phyloP scores from a whole-genome alignment of 2,329 filamentous ascomycete species.

The Fusarium fracticaudum region DNA sequence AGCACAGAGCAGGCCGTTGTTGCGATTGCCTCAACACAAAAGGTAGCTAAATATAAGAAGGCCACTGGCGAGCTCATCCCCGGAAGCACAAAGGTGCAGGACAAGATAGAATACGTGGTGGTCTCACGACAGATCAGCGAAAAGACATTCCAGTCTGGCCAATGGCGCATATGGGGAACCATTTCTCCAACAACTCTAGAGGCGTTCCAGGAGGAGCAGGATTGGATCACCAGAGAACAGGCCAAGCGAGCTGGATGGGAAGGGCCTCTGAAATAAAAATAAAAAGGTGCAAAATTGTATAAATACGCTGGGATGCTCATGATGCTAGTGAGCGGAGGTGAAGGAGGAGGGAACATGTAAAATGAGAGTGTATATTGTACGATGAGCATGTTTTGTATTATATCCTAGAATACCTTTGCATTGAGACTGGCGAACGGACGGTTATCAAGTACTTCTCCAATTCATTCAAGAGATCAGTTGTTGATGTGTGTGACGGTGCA shows the following conservation, averaged over 20 bases:
- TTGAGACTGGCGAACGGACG: constrained; percentile 35
- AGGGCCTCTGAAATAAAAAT: constrained; percentile 27
- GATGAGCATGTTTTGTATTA: constrained; percentile 44
- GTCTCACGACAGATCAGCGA: constrained; percentile 60
- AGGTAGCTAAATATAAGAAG: constrained; percentile 54
- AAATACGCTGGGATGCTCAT: not conserved
- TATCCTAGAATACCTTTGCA: constrained; percentile 39
- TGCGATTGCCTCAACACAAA: constrained; percentile 66
- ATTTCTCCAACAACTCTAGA: constrained; percentile 63
- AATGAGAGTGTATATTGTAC: constrained; percentile 42
- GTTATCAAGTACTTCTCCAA: constrained; percentile 37
- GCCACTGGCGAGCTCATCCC: constrained; percentile 52
- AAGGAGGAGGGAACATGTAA: constrained; percentile 29
- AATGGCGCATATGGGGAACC: constrained; percentile 75
- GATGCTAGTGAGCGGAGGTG: not conserved
- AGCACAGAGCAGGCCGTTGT: constrained; percentile 66
- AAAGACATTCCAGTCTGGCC: constrained; percentile 56
- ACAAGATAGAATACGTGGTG: constrained; percentile 72
- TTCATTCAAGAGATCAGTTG: not conserved
- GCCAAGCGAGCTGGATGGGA: constrained; percentile 48
- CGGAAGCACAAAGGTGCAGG: constrained; percentile 60
- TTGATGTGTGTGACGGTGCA: not conserved
- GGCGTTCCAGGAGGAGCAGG: constrained; percentile 49
- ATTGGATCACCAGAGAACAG: constrained; percentile 47
- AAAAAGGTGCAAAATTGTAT: constrained; percentile 2